phyloP scores from a whole-genome alignment of 108 stramenopile genomes.

The Nitzschia inconspicua region DNA sequence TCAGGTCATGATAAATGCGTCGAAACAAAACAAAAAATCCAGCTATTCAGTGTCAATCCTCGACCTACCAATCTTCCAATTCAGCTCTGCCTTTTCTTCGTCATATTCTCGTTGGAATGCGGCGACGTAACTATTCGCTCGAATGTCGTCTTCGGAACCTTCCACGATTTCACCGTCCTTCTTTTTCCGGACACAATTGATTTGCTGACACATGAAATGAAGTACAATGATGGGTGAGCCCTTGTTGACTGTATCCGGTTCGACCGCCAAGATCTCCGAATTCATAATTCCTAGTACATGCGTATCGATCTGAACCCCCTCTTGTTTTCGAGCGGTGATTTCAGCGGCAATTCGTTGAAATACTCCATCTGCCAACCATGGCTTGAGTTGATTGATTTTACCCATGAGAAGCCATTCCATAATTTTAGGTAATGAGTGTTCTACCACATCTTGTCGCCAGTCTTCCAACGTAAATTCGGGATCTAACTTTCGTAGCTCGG shows the following conservation, averaged over 20 bases:
- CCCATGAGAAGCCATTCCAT: constrained; percentile 91
- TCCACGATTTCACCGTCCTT: constrained; percentile 88
- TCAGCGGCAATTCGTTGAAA: constrained; percentile 88
- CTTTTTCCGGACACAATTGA: constrained; percentile 96
- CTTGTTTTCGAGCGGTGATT: constrained; percentile 80
- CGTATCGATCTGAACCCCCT: constrained; percentile 90
- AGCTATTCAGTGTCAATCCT: too few relatives aligned
- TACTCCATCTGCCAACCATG: constrained; percentile 88
- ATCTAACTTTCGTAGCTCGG: constrained; percentile 92
- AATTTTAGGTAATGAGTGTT: constrained; percentile 84
- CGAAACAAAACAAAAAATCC: constrained; percentile 59
- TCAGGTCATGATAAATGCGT: constrained; percentile 36
- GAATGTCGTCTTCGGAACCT: constrained; percentile 87
- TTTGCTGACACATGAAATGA: constrained; percentile 98
- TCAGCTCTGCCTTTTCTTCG: constrained; percentile 84
- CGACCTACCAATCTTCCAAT: constrained; percentile 98
- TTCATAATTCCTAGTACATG: constrained; percentile 95
- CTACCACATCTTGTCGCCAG: constrained; percentile 87
- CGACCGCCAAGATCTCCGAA: constrained; percentile 84
- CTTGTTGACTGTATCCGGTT: constrained; percentile 74
- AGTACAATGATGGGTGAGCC: constrained; percentile 90
- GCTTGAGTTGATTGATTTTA: constrained; percentile 78
- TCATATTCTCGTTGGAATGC: constrained; percentile 96
- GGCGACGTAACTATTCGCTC: constrained; percentile 93
- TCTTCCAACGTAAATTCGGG: constrained; percentile 91